Evolutionary conservation across 768 basidiomycete species (phyloP).

Genomic region (Thelephora aurantiotincta): DNA sequence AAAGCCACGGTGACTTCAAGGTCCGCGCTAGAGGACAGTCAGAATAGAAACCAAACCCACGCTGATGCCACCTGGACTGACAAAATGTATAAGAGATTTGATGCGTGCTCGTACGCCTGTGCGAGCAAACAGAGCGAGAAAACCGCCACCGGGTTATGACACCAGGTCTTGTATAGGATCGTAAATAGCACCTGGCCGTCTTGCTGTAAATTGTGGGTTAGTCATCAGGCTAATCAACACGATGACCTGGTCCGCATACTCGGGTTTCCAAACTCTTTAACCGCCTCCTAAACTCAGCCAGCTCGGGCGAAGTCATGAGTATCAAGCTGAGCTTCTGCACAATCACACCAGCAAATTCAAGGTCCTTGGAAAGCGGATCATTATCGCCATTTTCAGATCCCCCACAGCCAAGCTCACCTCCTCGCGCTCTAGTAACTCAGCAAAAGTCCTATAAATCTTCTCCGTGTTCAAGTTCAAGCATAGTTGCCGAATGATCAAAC

Average conservation of each 20-base stretch:
- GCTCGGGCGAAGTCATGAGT: conserved; percentile 88
- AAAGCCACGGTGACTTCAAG: conserved; percentile 92
- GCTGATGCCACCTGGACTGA: conserved; percentile 22
- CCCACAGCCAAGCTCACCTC: conserved; percentile 40
- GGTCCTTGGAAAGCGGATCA: conserved; percentile 40
- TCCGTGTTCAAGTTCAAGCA: conserved; percentile 93
- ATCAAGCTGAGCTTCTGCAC: conserved; percentile 97
- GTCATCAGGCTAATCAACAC: background rate
- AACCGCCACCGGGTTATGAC: conserved; percentile 93
- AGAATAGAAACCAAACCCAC: background rate
- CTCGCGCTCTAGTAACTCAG: conserved; percentile 96
- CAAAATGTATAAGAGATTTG: conserved; percentile 93
- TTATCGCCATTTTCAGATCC: background rate
- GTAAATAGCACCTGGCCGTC: conserved; percentile 95
- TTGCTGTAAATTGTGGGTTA: conserved; percentile 34
- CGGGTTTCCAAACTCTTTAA: conserved; percentile 89
- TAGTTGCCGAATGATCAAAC: conserved; percentile 88
- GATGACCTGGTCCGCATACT: conserved; percentile 29
- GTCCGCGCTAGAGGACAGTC: conserved; percentile 52
- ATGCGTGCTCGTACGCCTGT: conserved; percentile 98
- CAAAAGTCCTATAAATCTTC: conserved; percentile 88
- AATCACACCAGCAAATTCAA: conserved; percentile 95
- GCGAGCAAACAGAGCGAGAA: conserved; percentile 94
- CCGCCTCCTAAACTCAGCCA: conserved; percentile 87
- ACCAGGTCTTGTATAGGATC: conserved; percentile 93